Base-by-base conservation (phyloP, 2,329 filamentous ascomycete genomes). In the Gyromitra esculenta region DNA sequence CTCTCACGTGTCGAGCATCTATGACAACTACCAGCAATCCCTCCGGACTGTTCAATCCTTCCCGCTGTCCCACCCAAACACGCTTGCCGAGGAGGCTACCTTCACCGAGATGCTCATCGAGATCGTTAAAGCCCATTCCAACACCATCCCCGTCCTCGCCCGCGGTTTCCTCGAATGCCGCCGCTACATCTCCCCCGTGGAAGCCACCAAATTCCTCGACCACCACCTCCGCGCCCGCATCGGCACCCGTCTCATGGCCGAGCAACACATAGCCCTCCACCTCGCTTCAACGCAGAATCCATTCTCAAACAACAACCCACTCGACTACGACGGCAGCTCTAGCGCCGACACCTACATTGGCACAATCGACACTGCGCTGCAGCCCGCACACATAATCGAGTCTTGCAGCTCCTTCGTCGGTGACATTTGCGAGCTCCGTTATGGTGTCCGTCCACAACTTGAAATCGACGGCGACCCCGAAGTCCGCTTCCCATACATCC, bases 351-450 rank as follows among this genome's bases (percentile, higher is more conserved):
- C 90, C 67, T 97, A 95, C 82, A 96, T 97, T 78, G 96, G 96
- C 67, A 94, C 97, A 25, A 98, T 99, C 78, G 95, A 99, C 84
- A 97, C 96, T 0, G 91, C 90, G 1, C 86, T 99, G 8, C 90
- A 90, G 45, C 96, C 96, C 0, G 92, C 93, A 0, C 88, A 89
- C 59, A 92, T 95, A 54, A 89, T 98, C 56, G 90, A 94, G 80
- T 88, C 89, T 5, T 98, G 95, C 84, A 94, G 94, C 67, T 90
- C 91, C 75, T 96, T 96, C 77, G 96, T 99, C 0, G 93, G 92
- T 50, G 96, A 98, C 82, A 97, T 98, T 77, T 98, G 95, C 85
- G 96, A 98, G 85, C 88, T 97, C 45, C 95, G 96, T 78, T 99
- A 99, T 82, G 96, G 96, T 66, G 90, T 96, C 0, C 89, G 96